Evolutionary conservation across 192 early-diverging fungal genomes (phyloP).

Genomic region (Lobosporangium transversale): DNA sequence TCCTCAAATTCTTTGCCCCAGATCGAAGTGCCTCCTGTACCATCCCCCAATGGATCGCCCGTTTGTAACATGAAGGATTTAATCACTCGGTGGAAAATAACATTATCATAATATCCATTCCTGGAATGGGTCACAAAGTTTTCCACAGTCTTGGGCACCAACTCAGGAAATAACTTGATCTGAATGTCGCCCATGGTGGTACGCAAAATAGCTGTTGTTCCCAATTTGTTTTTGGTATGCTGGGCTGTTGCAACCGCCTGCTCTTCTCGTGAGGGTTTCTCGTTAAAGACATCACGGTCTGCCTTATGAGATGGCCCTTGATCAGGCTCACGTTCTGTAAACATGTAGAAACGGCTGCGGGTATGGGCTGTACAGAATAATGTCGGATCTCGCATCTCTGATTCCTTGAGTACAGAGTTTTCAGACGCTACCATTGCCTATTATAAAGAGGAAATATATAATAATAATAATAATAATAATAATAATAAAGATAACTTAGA

Average conservation of each 20-base stretch:
- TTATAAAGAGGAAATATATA: background rate
- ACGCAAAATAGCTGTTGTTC: slow-evolving; percentile 80
- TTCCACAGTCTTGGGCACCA: slow-evolving; percentile 93
- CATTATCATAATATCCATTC: slow-evolving; percentile 89
- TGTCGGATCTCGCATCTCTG: slow-evolving; percentile 80
- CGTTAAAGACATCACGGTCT: slow-evolving; percentile 96
- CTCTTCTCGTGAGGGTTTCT: slow-evolving; percentile 96
- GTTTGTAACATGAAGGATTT: slow-evolving; percentile 98
- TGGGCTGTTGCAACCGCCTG: slow-evolving; percentile 84
- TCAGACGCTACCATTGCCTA: slow-evolving; percentile 89
- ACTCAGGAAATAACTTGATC: slow-evolving; percentile 87
- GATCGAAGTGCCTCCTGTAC: slow-evolving; percentile 93
- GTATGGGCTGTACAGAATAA: slow-evolving; percentile 92
- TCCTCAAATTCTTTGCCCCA: slow-evolving; percentile 96
- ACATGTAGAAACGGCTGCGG: slow-evolving; percentile 94
- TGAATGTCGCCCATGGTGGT: slow-evolving; percentile 95
- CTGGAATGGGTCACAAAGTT: slow-evolving; percentile 91
- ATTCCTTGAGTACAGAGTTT: slow-evolving; percentile 76
- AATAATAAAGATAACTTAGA: background rate
- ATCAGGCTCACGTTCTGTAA: slow-evolving; percentile 88
- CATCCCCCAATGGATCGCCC: slow-evolving; percentile 89
- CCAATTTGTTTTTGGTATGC: slow-evolving; percentile 69
- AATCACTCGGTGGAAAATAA: slow-evolving; percentile 98
- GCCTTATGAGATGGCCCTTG: slow-evolving; percentile 67
- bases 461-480: background rate